These are phyloP conservation scores for Backusella liffmaniae DNA, from an alignment of 192 early-diverging fungal genomes.

Conservation along the genomic window DNA sequence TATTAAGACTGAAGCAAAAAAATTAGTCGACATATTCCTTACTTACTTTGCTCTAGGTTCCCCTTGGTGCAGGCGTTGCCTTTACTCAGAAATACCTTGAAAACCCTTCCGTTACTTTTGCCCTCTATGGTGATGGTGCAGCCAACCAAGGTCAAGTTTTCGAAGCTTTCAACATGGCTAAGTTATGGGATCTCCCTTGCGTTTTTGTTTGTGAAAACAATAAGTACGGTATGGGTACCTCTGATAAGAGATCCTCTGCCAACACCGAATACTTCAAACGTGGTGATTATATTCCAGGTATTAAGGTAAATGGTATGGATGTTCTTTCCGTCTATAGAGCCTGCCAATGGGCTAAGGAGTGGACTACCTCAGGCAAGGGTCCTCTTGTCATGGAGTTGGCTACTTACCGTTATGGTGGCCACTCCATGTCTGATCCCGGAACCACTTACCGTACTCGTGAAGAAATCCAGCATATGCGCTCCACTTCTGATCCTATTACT, in stretches of 20 bases:
- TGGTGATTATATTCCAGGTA: slow-evolving; percentile 95
- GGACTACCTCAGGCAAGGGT: slow-evolving; percentile 78
- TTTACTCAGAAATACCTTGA: slow-evolving; percentile 92
- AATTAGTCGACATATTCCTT: background rate
- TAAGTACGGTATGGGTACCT: slow-evolving; percentile 98
- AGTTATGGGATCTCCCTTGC: slow-evolving; percentile 92
- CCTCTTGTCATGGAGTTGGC: slow-evolving; percentile 94
- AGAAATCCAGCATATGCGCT: slow-evolving; percentile 98
- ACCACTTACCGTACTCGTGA: slow-evolving; percentile 99
- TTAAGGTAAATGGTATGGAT: slow-evolving; percentile 93
- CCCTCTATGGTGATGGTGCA: slow-evolving; percentile 97
- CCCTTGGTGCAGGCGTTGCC: slow-evolving; percentile 81
- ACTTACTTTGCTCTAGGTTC: slow-evolving; percentile 42
- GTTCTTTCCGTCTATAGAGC: slow-evolving; percentile 89
- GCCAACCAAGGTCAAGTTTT: slow-evolving; percentile 99
- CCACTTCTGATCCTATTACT: slow-evolving; percentile 90
- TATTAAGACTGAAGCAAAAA: background rate
- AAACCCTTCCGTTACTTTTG: slow-evolving; percentile 77
- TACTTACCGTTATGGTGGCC: slow-evolving; percentile 99
- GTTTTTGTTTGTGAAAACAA: slow-evolving; percentile 99
- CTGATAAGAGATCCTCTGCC: slow-evolving; percentile 86
- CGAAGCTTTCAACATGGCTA: slow-evolving; percentile 99
- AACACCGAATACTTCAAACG: slow-evolving; percentile 94
- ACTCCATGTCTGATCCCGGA: slow-evolving; percentile 99
- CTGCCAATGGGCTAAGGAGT: slow-evolving; percentile 82